Base-by-base conservation (phyloP, 495 filamentous ascomycete genomes). In the Penicillium psychrofluorescens region DNA sequence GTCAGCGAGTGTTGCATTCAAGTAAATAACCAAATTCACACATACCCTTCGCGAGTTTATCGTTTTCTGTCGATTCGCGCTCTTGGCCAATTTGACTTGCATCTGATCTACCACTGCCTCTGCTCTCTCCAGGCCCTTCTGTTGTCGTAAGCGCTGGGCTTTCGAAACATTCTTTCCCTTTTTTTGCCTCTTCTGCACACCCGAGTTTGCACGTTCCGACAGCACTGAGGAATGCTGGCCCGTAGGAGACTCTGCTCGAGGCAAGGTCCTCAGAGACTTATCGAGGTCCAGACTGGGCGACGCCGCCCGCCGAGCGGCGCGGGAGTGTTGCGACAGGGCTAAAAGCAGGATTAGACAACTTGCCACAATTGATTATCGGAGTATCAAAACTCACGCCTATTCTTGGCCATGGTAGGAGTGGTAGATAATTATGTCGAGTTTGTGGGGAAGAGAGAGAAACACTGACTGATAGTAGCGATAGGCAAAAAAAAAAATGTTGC, bases 71-170 rank as follows among this genome's bases (percentile, higher is more conserved):
- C 74, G 74, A 12, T 54, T 71, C 49, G 78, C 68, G 63, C 84
- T 90, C 55, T 79, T 79, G 42, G 77, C 68, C 36, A 86, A 68
- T 59, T 90, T 94, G 41, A 68, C 72, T 56, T 83, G 79, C 41
- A 79, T 71, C 55, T 81, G 81, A 54, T 88, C 86, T 59, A 81
- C 66, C 51, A 84, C 67, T 7, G 73, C 73, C 51, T 85, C 85
- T 30, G 86, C 89, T 45, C 79, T 75, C 55, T 90, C 86, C 51
- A 89, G 70, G 22, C 68, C 81, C 64, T 82, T 85, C 54, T 87
- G 78, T 29, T 85, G 77, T 37, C 88, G 70, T 55, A 74, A 59
- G 8, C 78, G 74, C 49, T 88, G 85, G 43, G 79, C 79, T 51
- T 75, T 71, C 41, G 79, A 82, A 46, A 85, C 43, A 4, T 68